Base-by-base conservation (phyloP, 805 yeast genomes). In the Starmerella asiatica region DNA sequence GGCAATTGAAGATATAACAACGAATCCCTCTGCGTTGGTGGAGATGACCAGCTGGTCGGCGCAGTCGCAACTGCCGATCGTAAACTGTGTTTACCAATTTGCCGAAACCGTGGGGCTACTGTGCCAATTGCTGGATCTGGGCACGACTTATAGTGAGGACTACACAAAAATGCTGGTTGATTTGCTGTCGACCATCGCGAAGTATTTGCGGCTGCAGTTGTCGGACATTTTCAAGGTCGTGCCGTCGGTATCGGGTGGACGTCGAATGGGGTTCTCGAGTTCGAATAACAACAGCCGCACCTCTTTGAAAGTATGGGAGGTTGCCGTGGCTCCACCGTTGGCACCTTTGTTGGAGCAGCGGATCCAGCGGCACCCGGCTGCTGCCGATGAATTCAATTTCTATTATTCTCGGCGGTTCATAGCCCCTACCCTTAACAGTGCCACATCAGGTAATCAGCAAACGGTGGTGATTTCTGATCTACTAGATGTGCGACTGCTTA, bases 91-190 rank as follows among this genome's bases (percentile, higher is more conserved):
- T 0, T 47, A 59, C 26, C 64, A 66, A 16, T 71, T 74, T 47
- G 63, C 69, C 34, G 57, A 58, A 11, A 61, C 76, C 37, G 63
- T 75, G 38, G 57, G 61, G 20, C 62, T 65, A 45, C 56, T 70
- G 5, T 71, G 79, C 47, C 62, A 63, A 30, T 56, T 73, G 4
- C 61, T 79, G 39, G 77, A 75, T 53, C 75, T 83, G 3, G 73
- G 81, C 3, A 58, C 71, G 24, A 61, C 68, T 32, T 79, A 68
- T 51, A 67, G 84, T 39, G 62, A 65, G 29, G 75, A 71, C 21
- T 74, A 75, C 54, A 71, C 74, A 0, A 36, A 42, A 5, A 46
- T 60, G 33, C 43, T 60, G n/a, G 45, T 60, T 6, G 46, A 47
- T 5, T 44, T 55, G 32, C 43, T 55, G 40, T 44, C 47, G 34